Conservation (phyloP, 768 basidiomycete species). For the Fibroporia radiculosa region DNA sequence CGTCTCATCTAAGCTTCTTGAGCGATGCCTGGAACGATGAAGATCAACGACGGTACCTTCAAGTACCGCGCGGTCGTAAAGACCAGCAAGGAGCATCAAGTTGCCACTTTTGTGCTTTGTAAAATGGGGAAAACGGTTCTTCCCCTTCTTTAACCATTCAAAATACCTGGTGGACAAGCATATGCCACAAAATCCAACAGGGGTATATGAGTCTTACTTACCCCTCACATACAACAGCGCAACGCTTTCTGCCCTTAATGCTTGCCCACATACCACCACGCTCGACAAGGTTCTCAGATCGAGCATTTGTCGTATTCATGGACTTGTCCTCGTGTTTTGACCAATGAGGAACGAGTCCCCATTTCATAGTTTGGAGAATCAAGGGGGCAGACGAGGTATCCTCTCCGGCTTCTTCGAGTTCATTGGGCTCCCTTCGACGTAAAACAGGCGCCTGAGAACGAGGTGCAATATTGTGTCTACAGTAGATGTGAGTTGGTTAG, state of each 20-base stretch:
- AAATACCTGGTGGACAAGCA: slow-evolving; percentile 57
- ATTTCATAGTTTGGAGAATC: slow-evolving; percentile 77
- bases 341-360: slow-evolving; percentile 88
- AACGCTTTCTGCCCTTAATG: slow-evolving; percentile 76
- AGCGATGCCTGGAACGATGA: neutral
- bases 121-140: slow-evolving; percentile 75
- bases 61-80: slow-evolving; percentile 70
- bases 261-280: slow-evolving; percentile 81
- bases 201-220: slow-evolving; percentile 25
- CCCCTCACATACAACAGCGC: slow-evolving; percentile 79
- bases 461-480: slow-evolving; percentile 78
- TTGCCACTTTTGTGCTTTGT: slow-evolving; percentile 55
- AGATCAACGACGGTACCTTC: slow-evolving; percentile 35
- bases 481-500: neutral
- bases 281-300: slow-evolving; percentile 71
- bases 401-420: slow-evolving; percentile 17
- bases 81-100: slow-evolving; percentile 80
- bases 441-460: slow-evolving; percentile 73
- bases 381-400: slow-evolving; percentile 18
- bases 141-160: slow-evolving; percentile 88
- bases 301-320: slow-evolving; percentile 85
- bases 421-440: slow-evolving; percentile 31
- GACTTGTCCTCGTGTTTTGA: slow-evolving; percentile 64
- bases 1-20: slow-evolving; percentile 36
- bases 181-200: neutral